Conservation (phyloP, 305 asterid genomes). For the Solanum aculeatissimum region DNA sequence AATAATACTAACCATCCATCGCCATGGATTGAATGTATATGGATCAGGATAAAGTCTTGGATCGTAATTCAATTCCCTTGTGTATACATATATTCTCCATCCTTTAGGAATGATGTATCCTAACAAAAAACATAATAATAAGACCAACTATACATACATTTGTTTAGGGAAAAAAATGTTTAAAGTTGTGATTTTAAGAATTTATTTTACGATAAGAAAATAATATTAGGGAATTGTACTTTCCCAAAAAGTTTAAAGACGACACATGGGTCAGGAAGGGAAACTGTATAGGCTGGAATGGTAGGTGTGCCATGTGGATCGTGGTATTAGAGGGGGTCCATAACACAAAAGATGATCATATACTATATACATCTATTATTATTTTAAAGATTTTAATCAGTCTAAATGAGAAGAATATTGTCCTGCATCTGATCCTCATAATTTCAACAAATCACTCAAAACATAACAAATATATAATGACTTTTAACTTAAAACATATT, state of each 20-base stretch:
- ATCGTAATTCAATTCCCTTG: slow-evolving; percentile 94
- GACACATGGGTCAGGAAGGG: slow-evolving; percentile 53
- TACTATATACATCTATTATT: slow-evolving; percentile 16
- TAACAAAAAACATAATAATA: slow-evolving; percentile 19
- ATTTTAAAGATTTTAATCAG: slow-evolving; percentile 11
- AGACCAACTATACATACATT: not conserved
- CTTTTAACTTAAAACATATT: not conserved
- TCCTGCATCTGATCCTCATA: not conserved
- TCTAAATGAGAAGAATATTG: slow-evolving; percentile 8
- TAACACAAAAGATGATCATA: slow-evolving; percentile 34
- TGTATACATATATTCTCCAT: slow-evolving; percentile 98
- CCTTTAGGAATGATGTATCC: slow-evolving; percentile 83
- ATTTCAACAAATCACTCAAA: not conserved
- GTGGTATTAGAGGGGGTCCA: slow-evolving; percentile 94
- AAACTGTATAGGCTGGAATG: slow-evolving; percentile 78
- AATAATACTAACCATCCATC: slow-evolving; percentile 84
- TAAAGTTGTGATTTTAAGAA: not conserved
- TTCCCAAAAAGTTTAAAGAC: slow-evolving; percentile 10
- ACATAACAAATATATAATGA: not conserved
- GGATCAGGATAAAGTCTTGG: slow-evolving; percentile 81
- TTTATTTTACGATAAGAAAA: not conserved
- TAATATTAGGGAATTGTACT: not conserved
- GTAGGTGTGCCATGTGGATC: slow-evolving; percentile 91
- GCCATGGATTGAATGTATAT: slow-evolving; percentile 83
- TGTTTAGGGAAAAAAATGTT: not conserved